Evolutionary conservation across 1,284 basidiomycete species (phyloP).

Genomic region (Cryptococcus jaspeensis): DNA sequence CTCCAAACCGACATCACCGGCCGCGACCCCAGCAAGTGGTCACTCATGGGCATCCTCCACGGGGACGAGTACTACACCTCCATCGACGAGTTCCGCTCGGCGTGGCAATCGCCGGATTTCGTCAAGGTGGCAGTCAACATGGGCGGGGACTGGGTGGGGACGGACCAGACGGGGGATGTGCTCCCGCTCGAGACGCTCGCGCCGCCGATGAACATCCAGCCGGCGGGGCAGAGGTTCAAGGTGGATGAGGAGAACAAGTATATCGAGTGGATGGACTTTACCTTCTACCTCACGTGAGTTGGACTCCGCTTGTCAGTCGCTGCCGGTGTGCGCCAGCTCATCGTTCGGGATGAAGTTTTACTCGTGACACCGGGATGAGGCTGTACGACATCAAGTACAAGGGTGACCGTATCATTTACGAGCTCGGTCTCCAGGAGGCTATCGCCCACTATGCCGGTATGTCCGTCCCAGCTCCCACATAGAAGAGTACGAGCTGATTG

Average conservation of each 20-base stretch:
- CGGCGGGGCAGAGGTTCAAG: slow-evolving; percentile 61
- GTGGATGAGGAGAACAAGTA: slow-evolving; percentile 60
- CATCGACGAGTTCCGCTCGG: slow-evolving; percentile 40
- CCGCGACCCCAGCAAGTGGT: slow-evolving; percentile 33
- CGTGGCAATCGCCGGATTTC: slow-evolving; percentile 29
- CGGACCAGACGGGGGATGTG: slow-evolving; percentile 24
- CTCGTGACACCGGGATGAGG: slow-evolving; percentile 64
- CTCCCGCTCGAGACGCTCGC: slow-evolving; percentile 32
- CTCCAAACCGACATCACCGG: slow-evolving; percentile 33
- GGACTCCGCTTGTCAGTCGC: too few species aligned
- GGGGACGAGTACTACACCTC: slow-evolving; percentile 31
- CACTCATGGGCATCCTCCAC: slow-evolving; percentile 22
- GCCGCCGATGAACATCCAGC: slow-evolving; percentile 54
- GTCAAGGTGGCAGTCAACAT: slow-evolving; percentile 26
- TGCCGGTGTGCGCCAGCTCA: too few species aligned
- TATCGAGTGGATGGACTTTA: slow-evolving; percentile 66
- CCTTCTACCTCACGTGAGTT: slow-evolving; percentile 57
- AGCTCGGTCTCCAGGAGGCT: slow-evolving; percentile 56
- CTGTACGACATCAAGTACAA: slow-evolving; percentile 66
- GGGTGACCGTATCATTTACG: slow-evolving; percentile 64
- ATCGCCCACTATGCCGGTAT: slow-evolving; percentile 63
- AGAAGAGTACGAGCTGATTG: too few species aligned
- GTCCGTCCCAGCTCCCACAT: too few species aligned
- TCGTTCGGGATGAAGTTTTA: slow-evolving; percentile 55
- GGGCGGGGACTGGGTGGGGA: slow-evolving; percentile 31